Evolutionary conservation across 345 rosid species (phyloP), one percentile per base, ranked within the genome.

Genomic region (Zanthoxylum bungeanum): DNA sequence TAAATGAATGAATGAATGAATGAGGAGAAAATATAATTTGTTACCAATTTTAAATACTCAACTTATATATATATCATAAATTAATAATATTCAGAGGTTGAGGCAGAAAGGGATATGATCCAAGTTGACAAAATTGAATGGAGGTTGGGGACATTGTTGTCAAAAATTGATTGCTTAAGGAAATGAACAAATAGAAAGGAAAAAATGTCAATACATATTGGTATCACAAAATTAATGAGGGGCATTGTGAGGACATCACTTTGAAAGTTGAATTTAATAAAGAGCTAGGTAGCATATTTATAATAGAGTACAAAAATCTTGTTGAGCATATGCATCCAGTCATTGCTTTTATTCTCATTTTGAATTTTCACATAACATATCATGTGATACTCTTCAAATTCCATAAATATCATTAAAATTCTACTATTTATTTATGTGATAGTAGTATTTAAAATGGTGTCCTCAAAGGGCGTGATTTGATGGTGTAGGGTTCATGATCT

Each of bases 1-100:
- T 3, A 19, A 31, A 34, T 12, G 7, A 63, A 19, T 36, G 25
- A 59, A 3, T 3, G 49, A 44, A 44, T 19, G 2, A 12, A 42
- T 12, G 65, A 27, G 51, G 24, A 46, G 37, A 34, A 72, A 34
- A 16, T 3, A 68, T 52, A 37, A 46, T 31, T 19, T 24, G 61
- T 27, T 22, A 52, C 58, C 66, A 75, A 62, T 19, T 68, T 68
- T 75, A 65, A 72, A 67, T 61, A 65, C 73, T 50, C 64, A 72
- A 72, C 59, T 16, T 11, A 44, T 44, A 44, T 11, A 44, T 44
- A n/a, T n/a, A n/a, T n/a, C n/a, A n/a, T n/a, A n/a, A n/a, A n/a
- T n/a, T n/a, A n/a, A n/a, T 44, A 44, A 44, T 44, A 44, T 44
- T 4, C 1, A 14, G 49, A 44, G 49, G 49, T 44, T 44, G 49